These are phyloP conservation scores for Fusarium siculi DNA, from an alignment of 2,329 filamentous ascomycete species.

Conservation along the genomic window DNA sequence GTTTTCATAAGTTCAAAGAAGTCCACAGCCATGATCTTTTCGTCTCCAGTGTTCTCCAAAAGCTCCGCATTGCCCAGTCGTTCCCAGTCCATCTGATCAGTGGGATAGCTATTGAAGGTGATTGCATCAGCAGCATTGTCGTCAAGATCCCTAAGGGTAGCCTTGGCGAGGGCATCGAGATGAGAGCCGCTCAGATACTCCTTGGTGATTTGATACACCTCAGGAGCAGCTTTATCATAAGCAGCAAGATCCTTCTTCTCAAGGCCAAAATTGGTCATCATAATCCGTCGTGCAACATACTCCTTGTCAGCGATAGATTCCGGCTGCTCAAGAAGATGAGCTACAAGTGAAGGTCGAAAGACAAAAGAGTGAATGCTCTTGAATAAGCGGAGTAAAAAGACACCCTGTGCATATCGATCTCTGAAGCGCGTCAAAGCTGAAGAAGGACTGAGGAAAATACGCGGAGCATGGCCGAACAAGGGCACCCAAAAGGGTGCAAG, in stretches of 20 bases:
- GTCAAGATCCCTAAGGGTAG: slow-evolving; percentile 39
- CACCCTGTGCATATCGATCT: slow-evolving; percentile 47
- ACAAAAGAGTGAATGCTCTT: slow-evolving; percentile 50
- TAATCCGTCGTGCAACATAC: slow-evolving; percentile 39
- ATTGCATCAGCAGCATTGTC: slow-evolving; percentile 49
- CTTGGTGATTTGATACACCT: slow-evolving; percentile 44
- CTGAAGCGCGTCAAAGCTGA: slow-evolving; percentile 47
- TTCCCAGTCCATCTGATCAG: slow-evolving; percentile 55
- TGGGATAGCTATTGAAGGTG: slow-evolving; percentile 51
- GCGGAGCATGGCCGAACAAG: slow-evolving; percentile 50
- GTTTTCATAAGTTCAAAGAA: slow-evolving; percentile 49
- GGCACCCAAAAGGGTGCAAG: slow-evolving; percentile 51
- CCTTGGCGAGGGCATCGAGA: slow-evolving; percentile 37
- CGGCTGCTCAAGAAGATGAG: slow-evolving; percentile 46
- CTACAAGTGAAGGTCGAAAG: slow-evolving; percentile 46
- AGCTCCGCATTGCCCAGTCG: slow-evolving; percentile 46
- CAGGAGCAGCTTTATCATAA: slow-evolving; percentile 44
- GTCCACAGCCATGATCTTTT: slow-evolving; percentile 48
- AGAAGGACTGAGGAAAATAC: slow-evolving; percentile 45
- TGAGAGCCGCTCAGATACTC: slow-evolving; percentile 42
- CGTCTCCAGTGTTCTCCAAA: slow-evolving; percentile 40
- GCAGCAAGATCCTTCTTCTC: slow-evolving; percentile 45
- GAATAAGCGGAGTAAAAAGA: slow-evolving; percentile 50
- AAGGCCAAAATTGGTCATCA: slow-evolving; percentile 50
- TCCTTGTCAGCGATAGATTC: slow-evolving; percentile 42